phyloP scores from a whole-genome alignment of 2,329 filamentous ascomycete species.

The Beauveria australis region DNA sequence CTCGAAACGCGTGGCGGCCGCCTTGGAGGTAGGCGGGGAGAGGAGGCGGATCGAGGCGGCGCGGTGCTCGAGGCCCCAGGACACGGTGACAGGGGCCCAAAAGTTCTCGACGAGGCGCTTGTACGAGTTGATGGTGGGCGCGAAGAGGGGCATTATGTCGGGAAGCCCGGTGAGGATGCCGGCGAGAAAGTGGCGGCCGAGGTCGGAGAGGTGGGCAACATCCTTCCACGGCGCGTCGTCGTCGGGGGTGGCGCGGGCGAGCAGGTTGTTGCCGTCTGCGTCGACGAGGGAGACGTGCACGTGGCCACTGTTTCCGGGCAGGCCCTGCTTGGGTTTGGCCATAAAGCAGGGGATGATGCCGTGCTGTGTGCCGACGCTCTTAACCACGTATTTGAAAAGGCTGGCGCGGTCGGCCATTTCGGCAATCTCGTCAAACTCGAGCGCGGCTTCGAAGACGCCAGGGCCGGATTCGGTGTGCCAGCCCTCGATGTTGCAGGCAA shows the following conservation, averaged over 20 bases:
- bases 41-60: constrained; percentile 87
- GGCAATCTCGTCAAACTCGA: constrained; percentile 81
- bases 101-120: constrained; percentile 98
- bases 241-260: constrained; percentile 66
- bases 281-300: constrained; percentile 90
- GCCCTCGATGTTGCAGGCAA: constrained; percentile 77
- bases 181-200: constrained; percentile 88
- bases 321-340: constrained; percentile 86
- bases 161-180: constrained; percentile 82
- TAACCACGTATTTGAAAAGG: constrained; percentile 92
- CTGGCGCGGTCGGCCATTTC: constrained; percentile 88
- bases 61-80: constrained; percentile 92
- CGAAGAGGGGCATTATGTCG: constrained; percentile 91
- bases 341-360: constrained; percentile 97
- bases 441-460: constrained; percentile 88
- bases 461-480: constrained; percentile 95
- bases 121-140: constrained; percentile 95
- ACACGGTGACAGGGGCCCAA: constrained; percentile 96
- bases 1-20: constrained; percentile 85
- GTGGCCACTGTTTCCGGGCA: constrained; percentile 92
- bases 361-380: constrained; percentile 76
- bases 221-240: constrained; percentile 65
- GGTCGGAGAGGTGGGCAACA: constrained; percentile 70
- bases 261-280: constrained; percentile 71
- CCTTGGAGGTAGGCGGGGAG: constrained; percentile 74